Evolutionary conservation across 75 land plant species (phyloP).

Genomic region (Sequoia sempervirens): DNA sequence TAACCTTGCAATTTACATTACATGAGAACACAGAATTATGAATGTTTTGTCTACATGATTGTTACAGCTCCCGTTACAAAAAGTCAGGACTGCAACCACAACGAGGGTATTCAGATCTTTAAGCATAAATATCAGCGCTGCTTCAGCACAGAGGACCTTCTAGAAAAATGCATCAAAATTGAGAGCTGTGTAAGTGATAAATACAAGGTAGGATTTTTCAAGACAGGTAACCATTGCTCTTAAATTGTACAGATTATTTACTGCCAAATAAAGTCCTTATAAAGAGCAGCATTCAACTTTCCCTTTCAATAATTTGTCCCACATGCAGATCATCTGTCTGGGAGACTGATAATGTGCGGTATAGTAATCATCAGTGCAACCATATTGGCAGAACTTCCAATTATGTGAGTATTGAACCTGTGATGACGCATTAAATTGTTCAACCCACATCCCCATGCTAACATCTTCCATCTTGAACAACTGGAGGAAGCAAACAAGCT

Average conservation of each 20-base stretch:
- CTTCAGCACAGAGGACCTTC: neutral
- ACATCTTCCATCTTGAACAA: slow-evolving; percentile 74
- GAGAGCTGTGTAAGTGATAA: neutral
- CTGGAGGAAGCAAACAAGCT: slow-evolving; percentile 16
- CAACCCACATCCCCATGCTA: slow-evolving; percentile 70
- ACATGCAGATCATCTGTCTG: slow-evolving; percentile 55
- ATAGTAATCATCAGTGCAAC: slow-evolving; percentile 48
- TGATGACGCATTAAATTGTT: slow-evolving; percentile 23
- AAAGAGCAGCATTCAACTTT: slow-evolving; percentile 41
- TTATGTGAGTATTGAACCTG: slow-evolving; percentile 46
- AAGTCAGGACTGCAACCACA: neutral
- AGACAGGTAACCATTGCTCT: neutral
- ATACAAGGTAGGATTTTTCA: neutral
- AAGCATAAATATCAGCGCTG: neutral
- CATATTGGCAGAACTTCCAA: slow-evolving; percentile 53
- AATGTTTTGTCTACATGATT: neutral
- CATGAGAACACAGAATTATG: neutral
- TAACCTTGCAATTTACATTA: neutral
- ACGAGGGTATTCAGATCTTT: neutral
- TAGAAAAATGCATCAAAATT: neutral
- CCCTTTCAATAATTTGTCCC: slow-evolving; percentile 46
- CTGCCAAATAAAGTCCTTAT: slow-evolving; percentile 6
- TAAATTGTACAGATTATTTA: neutral
- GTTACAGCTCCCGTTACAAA: neutral
- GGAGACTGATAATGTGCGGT: slow-evolving; percentile 69